phyloP scores from a whole-genome alignment of 2,329 filamentous ascomycete genomes.

The Ophioceras dolichostomum region DNA sequence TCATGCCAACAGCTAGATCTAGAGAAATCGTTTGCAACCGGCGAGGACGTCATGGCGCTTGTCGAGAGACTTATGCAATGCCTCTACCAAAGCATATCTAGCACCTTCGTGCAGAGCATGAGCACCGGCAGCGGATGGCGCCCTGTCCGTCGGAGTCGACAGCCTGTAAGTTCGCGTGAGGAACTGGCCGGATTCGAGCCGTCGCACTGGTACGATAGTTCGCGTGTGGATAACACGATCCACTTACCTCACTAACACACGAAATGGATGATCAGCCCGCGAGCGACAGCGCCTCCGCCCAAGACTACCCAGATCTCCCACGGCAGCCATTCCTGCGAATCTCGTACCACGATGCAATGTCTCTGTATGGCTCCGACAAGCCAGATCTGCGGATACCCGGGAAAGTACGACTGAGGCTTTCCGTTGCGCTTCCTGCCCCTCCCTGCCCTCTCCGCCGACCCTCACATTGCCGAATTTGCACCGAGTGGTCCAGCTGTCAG shows the following conservation, averaged over 20 bases:
- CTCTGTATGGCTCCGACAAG: constrained; percentile 76
- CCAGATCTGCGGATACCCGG: constrained; percentile 67
- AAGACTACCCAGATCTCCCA: constrained; percentile 13
- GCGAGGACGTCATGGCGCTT: constrained; percentile 52
- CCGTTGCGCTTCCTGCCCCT: constrained; percentile 24
- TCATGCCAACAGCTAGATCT: constrained; percentile 68
- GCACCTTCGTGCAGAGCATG: neutral
- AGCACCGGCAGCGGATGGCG: constrained; percentile 6
- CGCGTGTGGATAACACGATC: too few species aligned
- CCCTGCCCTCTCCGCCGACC: neutral
- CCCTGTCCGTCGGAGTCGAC: constrained; percentile 5
- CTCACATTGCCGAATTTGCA: too few species aligned
- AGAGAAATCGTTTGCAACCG: constrained; percentile 78
- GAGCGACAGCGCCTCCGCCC: too few species aligned
- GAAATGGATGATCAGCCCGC: neutral
- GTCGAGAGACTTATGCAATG: constrained; percentile 38
- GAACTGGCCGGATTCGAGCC: too few species aligned
- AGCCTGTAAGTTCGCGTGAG: constrained; percentile 1
- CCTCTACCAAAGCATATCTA: constrained; percentile 28
- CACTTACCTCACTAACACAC: too few species aligned
- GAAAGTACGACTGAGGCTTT: too few species aligned
- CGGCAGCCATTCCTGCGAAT: constrained; percentile 42
- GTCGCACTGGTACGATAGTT: too few species aligned
- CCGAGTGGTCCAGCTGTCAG: too few species aligned
- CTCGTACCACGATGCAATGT: constrained; percentile 69